Percentiles rank a stretch among this genome's conserved stretches.
phyloP scores from a whole-genome alignment of 2,329 filamentous ascomycete genomes.

The Hymenotorrendiella dingleyae region DNA sequence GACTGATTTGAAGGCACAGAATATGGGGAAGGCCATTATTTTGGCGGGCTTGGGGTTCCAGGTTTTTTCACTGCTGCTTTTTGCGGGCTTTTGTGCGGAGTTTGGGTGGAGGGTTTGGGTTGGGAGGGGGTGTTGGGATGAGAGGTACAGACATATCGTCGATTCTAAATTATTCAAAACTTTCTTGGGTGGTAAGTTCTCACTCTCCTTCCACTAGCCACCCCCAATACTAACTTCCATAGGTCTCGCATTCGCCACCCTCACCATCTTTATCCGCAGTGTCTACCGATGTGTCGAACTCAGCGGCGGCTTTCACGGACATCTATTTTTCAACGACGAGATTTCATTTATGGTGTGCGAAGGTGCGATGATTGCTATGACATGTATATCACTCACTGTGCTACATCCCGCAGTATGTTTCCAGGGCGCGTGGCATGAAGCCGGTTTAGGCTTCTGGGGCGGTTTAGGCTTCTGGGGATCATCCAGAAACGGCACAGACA shows the following conservation, averaged over 20 bases:
- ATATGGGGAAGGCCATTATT: too few species aligned
- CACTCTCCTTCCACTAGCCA: not conserved
- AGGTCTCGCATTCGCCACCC: slow-evolving; percentile 40
- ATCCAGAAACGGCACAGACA: too few species aligned
- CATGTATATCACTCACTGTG: slow-evolving; percentile 27
- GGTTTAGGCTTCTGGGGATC: too few species aligned
- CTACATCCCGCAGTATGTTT: slow-evolving; percentile 29
- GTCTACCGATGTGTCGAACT: slow-evolving; percentile 54
- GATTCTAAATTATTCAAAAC: not conserved
- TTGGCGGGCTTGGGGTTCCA: too few species aligned
- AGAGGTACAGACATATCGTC: not conserved
- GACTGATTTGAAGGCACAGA: too few species aligned
- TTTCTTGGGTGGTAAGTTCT: not conserved
- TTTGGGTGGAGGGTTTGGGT: not conserved
- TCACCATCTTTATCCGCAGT: slow-evolving; percentile 51
- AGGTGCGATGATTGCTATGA: slow-evolving; percentile 33
- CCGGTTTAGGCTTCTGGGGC: too few species aligned
- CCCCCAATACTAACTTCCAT: not conserved
- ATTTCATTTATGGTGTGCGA: slow-evolving; percentile 42
- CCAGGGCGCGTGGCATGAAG: slow-evolving; percentile 15
- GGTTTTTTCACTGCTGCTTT: too few species aligned
- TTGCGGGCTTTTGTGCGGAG: too few species aligned
- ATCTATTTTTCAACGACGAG: slow-evolving; percentile 43
- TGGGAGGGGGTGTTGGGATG: not conserved
- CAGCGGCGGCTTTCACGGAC: slow-evolving; percentile 46